phyloP scores from a whole-genome alignment of 768 basidiomycete genomes.

The Suillus fuscotomentosus region DNA sequence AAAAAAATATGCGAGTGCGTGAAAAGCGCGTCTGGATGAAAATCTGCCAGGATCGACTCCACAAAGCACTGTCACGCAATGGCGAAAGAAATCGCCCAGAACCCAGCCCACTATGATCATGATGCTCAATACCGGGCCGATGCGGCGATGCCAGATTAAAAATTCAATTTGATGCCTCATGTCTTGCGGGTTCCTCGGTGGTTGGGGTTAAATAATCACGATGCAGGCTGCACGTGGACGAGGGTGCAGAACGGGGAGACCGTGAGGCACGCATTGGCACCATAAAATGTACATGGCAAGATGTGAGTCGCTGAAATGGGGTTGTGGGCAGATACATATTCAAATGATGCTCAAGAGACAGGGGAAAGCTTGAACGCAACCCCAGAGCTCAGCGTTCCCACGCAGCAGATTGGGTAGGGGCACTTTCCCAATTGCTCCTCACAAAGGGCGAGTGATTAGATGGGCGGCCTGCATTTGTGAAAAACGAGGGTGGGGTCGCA shows the following conservation, averaged over 20 bases:
- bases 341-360: not conserved
- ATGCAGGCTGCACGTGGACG: not conserved
- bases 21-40: not conserved
- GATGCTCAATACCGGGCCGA: conserved; percentile 1
- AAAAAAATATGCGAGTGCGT: not conserved
- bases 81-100: not conserved
- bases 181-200: not conserved
- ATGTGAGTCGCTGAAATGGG: not conserved
- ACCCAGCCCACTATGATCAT: not conserved
- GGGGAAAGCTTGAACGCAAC: not conserved
- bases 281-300: not conserved
- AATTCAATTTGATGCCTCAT: conserved; percentile 1
- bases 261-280: not conserved
- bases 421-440: conserved; percentile 12
- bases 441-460: conserved; percentile 41
- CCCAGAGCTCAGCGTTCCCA: not conserved
- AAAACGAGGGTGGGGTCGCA: conserved; percentile 33
- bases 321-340: not conserved
- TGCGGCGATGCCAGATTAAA: not conserved
- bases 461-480: conserved; percentile 37
- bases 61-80: not conserved
- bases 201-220: conserved; percentile 4
- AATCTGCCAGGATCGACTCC: not conserved
- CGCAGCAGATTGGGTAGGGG: not conserved
- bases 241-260: not conserved